These are phyloP conservation scores for Pythium brassicae DNA, from an alignment of 352 stramenopile genomes.

Conservation along the genomic window DNA sequence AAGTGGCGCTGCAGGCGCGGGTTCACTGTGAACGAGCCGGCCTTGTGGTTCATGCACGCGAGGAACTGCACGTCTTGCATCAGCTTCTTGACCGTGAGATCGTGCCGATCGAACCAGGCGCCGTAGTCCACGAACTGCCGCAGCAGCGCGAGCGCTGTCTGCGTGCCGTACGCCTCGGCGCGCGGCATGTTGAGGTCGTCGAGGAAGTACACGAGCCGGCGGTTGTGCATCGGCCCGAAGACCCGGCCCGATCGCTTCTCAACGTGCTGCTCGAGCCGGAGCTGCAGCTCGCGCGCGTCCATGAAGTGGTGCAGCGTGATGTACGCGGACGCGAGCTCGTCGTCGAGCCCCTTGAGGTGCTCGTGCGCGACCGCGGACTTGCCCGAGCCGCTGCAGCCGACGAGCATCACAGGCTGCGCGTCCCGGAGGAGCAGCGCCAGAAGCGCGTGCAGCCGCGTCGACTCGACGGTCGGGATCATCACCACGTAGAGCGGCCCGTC, in stretches of 20 bases:
- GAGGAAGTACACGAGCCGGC: slow-evolving; percentile 85
- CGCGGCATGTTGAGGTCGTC: slow-evolving; percentile 90
- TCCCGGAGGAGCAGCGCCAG: slow-evolving; percentile 49
- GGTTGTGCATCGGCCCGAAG: slow-evolving; percentile 78
- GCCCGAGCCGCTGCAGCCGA: slow-evolving; percentile 78
- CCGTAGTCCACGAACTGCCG: slow-evolving; percentile 91
- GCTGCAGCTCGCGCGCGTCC: slow-evolving; percentile 72
- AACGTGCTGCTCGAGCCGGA: slow-evolving; percentile 71
- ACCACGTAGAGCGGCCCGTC: slow-evolving; percentile 62
- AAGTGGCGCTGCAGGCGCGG: slow-evolving; percentile 88
- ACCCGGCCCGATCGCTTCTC: slow-evolving; percentile 87
- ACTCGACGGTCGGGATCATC: slow-evolving; percentile 75
- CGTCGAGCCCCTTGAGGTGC: slow-evolving; percentile 64
- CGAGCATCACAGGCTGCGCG: slow-evolving; percentile 60
- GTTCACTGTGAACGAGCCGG: slow-evolving; percentile 85
- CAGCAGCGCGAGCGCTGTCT: slow-evolving; percentile 86
- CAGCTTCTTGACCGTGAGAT: slow-evolving; percentile 82
- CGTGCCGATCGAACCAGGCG: slow-evolving; percentile 87
- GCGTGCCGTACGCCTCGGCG: slow-evolving; percentile 85
- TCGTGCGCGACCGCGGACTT: slow-evolving; percentile 81
- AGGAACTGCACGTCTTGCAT: slow-evolving; percentile 90
- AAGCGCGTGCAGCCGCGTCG: slow-evolving; percentile 58
- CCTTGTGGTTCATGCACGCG: slow-evolving; percentile 89
- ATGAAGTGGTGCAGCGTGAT: slow-evolving; percentile 89
- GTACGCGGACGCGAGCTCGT: slow-evolving; percentile 45